Conservation (phyloP, 371 early-diverging fungal species). For the Nematocida sp. region DNA sequence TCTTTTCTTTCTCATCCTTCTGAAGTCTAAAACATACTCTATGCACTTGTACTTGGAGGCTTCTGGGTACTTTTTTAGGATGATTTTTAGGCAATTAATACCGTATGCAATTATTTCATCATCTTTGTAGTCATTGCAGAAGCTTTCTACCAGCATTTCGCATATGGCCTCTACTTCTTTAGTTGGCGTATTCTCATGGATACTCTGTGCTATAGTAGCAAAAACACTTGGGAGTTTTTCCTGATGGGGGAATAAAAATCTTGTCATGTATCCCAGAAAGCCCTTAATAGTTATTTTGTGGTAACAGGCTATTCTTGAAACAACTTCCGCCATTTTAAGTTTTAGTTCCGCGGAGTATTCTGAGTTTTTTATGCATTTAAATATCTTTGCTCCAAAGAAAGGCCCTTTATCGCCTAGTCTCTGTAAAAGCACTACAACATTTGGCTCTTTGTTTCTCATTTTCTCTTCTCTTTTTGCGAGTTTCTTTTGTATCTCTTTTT, state of each 20-base stretch:
- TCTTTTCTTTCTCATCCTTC: conserved; percentile 21
- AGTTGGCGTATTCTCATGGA: conserved; percentile 20
- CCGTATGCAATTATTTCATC: conserved; percentile 64
- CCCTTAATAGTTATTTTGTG: conserved; percentile 57
- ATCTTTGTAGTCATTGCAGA: conserved; percentile 61
- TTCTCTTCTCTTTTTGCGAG: conserved; percentile 54
- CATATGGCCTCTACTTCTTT: conserved; percentile 51
- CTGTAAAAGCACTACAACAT: conserved; percentile 54
- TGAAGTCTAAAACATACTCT: conserved; percentile 32
- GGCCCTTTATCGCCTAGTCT: conserved; percentile 32
- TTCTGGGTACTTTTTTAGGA: conserved; percentile 50
- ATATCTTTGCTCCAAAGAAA: conserved; percentile 22
- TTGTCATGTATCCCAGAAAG: conserved; percentile 54
- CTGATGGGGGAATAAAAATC: conserved; percentile 46
- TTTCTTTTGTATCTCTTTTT: conserved; percentile 41
- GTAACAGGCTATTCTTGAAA: conserved; percentile 52
- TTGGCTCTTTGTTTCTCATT: conserved; percentile 49
- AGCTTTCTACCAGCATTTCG: conserved; percentile 48
- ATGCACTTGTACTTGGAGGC: conserved; percentile 19
- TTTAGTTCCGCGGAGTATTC: conserved; percentile 32
- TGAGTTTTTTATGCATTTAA: conserved; percentile 25
- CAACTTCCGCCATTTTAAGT: conserved; percentile 52
- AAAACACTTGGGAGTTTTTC: conserved; percentile 51
- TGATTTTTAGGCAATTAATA: conserved; percentile 54
- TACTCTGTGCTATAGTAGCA: conserved; percentile 36